Evolutionary conservation across 176 grass and related monocot species (phyloP).

Genomic region (Phoenix roebelenii): DNA sequence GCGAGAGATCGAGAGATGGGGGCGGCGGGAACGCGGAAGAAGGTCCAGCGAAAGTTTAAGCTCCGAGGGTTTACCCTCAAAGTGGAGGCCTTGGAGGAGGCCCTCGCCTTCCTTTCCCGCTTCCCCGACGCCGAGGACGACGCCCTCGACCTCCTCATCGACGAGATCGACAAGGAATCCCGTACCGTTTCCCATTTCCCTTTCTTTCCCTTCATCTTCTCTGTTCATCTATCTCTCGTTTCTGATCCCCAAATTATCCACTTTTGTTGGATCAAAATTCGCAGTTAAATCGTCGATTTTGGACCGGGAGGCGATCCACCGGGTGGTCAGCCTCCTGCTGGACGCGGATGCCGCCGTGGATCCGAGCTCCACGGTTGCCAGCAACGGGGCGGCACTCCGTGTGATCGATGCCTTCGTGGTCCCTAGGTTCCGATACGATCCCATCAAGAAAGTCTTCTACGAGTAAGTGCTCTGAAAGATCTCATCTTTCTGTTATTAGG

Average conservation of each 20-base stretch:
- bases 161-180: slow-evolving; percentile 66
- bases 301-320: slow-evolving; percentile 56
- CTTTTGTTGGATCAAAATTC: neutral
- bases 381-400: slow-evolving; percentile 36
- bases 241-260: neutral
- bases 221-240: neutral
- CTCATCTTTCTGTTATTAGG: neutral
- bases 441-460: slow-evolving; percentile 88
- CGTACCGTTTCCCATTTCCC: slow-evolving; percentile 20
- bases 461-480: slow-evolving; percentile 36
- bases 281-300: slow-evolving; percentile 74
- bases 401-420: slow-evolving; percentile 77
- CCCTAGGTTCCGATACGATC: slow-evolving; percentile 62
- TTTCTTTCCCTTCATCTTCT: neutral
- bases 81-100: slow-evolving; percentile 75
- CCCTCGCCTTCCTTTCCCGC: slow-evolving; percentile 48
- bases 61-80: slow-evolving; percentile 83
- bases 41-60: slow-evolving; percentile 72
- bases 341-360: slow-evolving; percentile 58
- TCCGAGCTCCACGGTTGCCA: slow-evolving; percentile 25
- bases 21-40: slow-evolving; percentile 44
- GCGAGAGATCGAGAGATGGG: slow-evolving; percentile 8
- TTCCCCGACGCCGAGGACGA: slow-evolving; percentile 77
- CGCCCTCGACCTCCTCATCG: slow-evolving; percentile 66
- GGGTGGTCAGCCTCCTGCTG: slow-evolving; percentile 52